Percentiles rank a stretch among this genome's conserved stretches.
Conservation (phyloP, 345 rosid species). For the Nasturtium officinale region DNA sequence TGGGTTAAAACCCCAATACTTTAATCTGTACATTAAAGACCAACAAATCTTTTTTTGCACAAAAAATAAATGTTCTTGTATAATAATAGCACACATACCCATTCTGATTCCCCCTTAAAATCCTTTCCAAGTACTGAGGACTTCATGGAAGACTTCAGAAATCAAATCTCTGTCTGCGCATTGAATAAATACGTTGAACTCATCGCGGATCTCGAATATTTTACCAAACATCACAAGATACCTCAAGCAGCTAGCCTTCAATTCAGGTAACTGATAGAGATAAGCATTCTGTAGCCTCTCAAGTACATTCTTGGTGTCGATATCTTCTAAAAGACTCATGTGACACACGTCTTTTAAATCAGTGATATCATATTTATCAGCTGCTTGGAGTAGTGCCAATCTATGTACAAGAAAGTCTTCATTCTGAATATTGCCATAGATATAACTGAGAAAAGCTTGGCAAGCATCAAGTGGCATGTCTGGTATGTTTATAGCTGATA, state of each 20-base stretch:
- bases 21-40: constrained; percentile 48
- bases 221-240: constrained; percentile 96
- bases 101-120: constrained; percentile 47
- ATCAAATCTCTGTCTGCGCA: constrained; percentile 79
- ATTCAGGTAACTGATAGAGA: constrained; percentile 63
- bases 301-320: constrained; percentile 74
- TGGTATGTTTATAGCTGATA: constrained; percentile 65
- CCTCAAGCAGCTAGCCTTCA: constrained; percentile 75
- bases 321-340: constrained; percentile 79
- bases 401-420: constrained; percentile 76
- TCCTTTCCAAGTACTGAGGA: constrained; percentile 88
- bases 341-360: constrained; percentile 91
- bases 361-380: constrained; percentile 78
- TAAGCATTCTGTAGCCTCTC: constrained; percentile 87
- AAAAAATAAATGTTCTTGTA: constrained; percentile 51
- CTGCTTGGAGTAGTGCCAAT: constrained; percentile 71
- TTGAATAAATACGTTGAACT: constrained; percentile 70
- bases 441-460: constrained; percentile 73
- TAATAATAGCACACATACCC: constrained; percentile 29
- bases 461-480: constrained; percentile 89
- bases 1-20: constrained; percentile 44
- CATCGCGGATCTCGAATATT: constrained; percentile 84
- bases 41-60: constrained; percentile 52
- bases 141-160: constrained; percentile 81
- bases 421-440: constrained; percentile 75